Evolutionary conservation across 2,329 filamentous ascomycete species (phyloP).

Genomic region (Sarocladium oryzae): DNA sequence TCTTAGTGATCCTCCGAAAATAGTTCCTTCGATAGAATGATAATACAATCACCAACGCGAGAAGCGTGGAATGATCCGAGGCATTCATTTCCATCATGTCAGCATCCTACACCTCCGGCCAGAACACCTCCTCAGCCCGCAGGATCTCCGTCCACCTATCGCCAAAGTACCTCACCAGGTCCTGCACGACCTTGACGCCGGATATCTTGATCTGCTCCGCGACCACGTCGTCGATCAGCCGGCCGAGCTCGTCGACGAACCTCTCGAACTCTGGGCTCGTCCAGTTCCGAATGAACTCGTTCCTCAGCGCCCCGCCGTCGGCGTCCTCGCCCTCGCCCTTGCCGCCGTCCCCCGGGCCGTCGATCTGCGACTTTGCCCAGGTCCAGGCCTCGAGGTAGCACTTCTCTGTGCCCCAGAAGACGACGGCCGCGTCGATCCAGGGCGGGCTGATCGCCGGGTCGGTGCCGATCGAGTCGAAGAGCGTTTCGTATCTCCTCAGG

Average conservation of each 20-base stretch:
- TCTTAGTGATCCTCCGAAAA: too few relatives aligned
- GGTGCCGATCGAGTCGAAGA: conserved; percentile 48
- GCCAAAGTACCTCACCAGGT: conserved; percentile 32
- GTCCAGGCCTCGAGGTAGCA: conserved; percentile 56
- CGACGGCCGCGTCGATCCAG: conserved; percentile 60
- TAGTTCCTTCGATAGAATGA: too few relatives aligned
- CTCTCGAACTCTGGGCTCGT: conserved; percentile 51
- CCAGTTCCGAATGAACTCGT: conserved; percentile 65
- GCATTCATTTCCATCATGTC: too few relatives aligned
- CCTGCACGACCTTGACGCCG: conserved; percentile 22
- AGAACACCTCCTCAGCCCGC: conserved; percentile 52
- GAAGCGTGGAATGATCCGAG: too few relatives aligned
- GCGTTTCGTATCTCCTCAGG: conserved; percentile 30
- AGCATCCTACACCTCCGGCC: conserved; percentile 33
- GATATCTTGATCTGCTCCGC: conserved; percentile 28
- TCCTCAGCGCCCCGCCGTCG: conserved; percentile 58
- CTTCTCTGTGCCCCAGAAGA: conserved; percentile 73
- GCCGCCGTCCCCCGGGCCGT: conserved; percentile 11
- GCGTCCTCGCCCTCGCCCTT: conserved; percentile 45
- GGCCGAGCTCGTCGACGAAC: conserved; percentile 51
- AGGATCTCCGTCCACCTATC: conserved; percentile 44
- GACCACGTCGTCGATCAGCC: conserved; percentile 49
- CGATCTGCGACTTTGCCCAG: conserved; percentile 36
- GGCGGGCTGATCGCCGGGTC: conserved; percentile 36
- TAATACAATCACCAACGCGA: too few relatives aligned